These are phyloP conservation scores for Talaromyces verruculosus DNA, from an alignment of 2,329 filamentous ascomycete genomes.

Conservation along the genomic window DNA sequence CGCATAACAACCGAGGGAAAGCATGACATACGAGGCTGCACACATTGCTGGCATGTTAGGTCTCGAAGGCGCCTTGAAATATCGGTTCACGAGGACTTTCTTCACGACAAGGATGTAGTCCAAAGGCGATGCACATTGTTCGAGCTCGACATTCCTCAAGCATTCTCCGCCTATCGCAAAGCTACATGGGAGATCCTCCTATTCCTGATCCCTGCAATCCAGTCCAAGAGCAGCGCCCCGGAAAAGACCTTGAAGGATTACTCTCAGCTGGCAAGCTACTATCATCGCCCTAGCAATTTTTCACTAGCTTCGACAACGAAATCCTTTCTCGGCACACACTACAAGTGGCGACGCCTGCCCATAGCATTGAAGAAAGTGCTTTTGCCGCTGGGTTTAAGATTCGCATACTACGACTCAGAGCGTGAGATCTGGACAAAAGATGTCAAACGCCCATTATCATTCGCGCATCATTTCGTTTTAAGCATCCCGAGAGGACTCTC, in stretches of 20 bases:
- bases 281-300: slow-evolving; percentile 24
- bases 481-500: slow-evolving; percentile 41
- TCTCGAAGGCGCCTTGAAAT: slow-evolving; percentile 46
- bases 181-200: slow-evolving; percentile 52
- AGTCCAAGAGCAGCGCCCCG: background rate
- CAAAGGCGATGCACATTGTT: slow-evolving; percentile 41
- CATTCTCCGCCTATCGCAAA: slow-evolving; percentile 53
- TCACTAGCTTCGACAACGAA: slow-evolving; percentile 50
- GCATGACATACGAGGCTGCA: slow-evolving; percentile 42
- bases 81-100: slow-evolving; percentile 50
- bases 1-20: slow-evolving; percentile 27
- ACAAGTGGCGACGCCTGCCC: slow-evolving; percentile 44
- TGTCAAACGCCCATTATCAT: slow-evolving; percentile 51
- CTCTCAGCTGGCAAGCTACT: background rate
- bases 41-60: slow-evolving; percentile 45
- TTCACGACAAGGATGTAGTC: slow-evolving; percentile 43
- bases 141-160: slow-evolving; percentile 50
- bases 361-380: slow-evolving; percentile 33
- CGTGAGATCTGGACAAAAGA: slow-evolving; percentile 23
- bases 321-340: slow-evolving; percentile 52
- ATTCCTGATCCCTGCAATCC: slow-evolving; percentile 28
- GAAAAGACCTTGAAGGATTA: background rate
- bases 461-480: slow-evolving; percentile 49
- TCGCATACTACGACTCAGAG: slow-evolving; percentile 5
- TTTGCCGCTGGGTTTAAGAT: background rate